Evolutionary conservation across 495 filamentous ascomycete genomes (phyloP).

Genomic region (Cenococcum geophilum): DNA sequence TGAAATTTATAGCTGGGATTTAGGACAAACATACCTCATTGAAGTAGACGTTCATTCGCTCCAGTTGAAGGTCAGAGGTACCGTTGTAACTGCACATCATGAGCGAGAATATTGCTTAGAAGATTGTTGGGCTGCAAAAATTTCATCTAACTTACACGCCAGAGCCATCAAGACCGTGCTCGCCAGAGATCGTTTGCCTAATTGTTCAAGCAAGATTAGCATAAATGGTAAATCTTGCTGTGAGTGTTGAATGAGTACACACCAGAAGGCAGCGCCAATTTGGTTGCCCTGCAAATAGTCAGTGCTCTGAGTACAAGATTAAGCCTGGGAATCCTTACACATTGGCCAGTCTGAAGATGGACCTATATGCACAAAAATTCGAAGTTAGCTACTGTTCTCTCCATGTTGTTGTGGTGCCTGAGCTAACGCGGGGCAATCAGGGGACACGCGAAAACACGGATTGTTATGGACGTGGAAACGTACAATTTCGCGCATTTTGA

Average conservation of each 20-base stretch:
- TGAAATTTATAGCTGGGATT: not conserved
- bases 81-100: conserved; percentile 72
- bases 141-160: conserved; percentile 61
- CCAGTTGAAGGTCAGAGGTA: conserved; percentile 94
- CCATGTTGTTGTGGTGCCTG: conserved; percentile 37
- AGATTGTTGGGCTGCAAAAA: conserved; percentile 26
- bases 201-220: conserved; percentile 33
- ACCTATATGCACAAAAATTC: conserved; percentile 56
- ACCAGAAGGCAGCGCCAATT: conserved; percentile 99
- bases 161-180: conserved; percentile 96
- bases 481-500: conserved; percentile 44
- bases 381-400: conserved; percentile 38
- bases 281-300: conserved; percentile 79
- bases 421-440: conserved; percentile 32
- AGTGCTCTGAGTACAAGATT: conserved; percentile 28
- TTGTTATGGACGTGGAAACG: conserved; percentile 20
- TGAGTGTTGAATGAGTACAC: conserved; percentile 37
- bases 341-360: conserved; percentile 98
- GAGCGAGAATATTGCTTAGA: conserved; percentile 12
- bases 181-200: conserved; percentile 94
- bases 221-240: conserved; percentile 19
- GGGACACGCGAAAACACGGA: conserved; percentile 35
- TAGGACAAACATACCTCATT: conserved; percentile 71
- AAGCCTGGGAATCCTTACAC: conserved; percentile 53
- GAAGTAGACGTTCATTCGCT: conserved; percentile 99